These are phyloP conservation scores for Arachnopeziza araneosa DNA, from an alignment of 2,329 filamentous ascomycete species.

Conservation along the genomic window DNA sequence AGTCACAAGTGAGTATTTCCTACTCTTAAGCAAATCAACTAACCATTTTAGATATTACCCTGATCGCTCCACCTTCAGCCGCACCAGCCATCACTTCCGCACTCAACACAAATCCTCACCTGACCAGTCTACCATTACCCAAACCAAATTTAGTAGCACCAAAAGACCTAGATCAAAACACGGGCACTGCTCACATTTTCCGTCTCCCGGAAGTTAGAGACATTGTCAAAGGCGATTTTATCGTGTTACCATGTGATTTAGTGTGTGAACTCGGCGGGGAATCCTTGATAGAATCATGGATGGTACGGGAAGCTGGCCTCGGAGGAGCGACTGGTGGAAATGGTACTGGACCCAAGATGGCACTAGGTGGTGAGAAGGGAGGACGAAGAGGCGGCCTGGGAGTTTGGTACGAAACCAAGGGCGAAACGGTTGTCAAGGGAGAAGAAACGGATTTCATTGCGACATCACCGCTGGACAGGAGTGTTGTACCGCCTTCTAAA, in stretches of 20 bases:
- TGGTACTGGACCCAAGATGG: slow-evolving; percentile 37
- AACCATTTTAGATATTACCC: slow-evolving; percentile 47
- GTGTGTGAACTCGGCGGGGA: slow-evolving; percentile 85
- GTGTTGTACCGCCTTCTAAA: slow-evolving; percentile 54
- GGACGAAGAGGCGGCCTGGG: slow-evolving; percentile 73
- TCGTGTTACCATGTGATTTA: slow-evolving; percentile 88
- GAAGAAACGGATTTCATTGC: slow-evolving; percentile 93
- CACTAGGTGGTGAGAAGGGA: slow-evolving; percentile 47
- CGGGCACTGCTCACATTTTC: slow-evolving; percentile 83
- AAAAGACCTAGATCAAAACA: slow-evolving; percentile 69
- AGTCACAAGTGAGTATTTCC: slow-evolving; percentile 57
- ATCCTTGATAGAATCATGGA: slow-evolving; percentile 82
- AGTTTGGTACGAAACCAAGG: slow-evolving; percentile 87
- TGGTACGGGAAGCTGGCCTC: slow-evolving; percentile 73
- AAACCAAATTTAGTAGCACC: slow-evolving; percentile 74
- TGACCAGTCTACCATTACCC: slow-evolving; percentile 68
- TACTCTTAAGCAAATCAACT: background rate
- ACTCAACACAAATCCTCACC: slow-evolving; percentile 70
- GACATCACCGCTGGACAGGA: slow-evolving; percentile 59
- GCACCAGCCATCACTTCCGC: slow-evolving; percentile 62
- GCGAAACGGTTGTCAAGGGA: slow-evolving; percentile 70
- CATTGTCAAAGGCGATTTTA: slow-evolving; percentile 78
- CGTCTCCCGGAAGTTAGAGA: slow-evolving; percentile 74
- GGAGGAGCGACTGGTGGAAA: slow-evolving; percentile 48
- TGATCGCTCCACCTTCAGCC: slow-evolving; percentile 60